A percentile compares a stretch with the other conserved stretches of the same genome.
phyloP scores from a whole-genome alignment of 2,329 filamentous ascomycete genomes.

The Colletotrichum eleusines region DNA sequence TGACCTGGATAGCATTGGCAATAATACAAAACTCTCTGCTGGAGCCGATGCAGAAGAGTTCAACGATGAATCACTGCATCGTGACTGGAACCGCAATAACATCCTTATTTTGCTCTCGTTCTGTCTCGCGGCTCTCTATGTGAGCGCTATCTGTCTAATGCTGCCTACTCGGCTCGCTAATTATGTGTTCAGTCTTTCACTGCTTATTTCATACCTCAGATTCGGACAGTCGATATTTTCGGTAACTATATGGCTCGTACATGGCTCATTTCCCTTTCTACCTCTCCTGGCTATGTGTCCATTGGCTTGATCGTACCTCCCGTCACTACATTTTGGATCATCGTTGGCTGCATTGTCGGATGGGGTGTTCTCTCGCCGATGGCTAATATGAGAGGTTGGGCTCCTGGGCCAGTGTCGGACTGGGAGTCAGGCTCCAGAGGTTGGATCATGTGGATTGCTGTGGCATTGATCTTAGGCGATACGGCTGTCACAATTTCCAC shows the following conservation, averaged over 20 bases:
- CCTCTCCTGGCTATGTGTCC: conserved; percentile 8
- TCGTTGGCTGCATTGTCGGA: conserved; percentile 4
- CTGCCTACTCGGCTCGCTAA: not conserved
- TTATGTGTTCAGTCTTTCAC: not conserved
- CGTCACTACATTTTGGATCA: conserved; percentile 1
- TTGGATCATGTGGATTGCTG: conserved; percentile 14
- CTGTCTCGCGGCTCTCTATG: conserved; percentile 12
- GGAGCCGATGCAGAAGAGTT: not conserved
- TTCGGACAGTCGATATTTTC: conserved; percentile 8
- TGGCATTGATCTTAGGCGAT: conserved; percentile 13
- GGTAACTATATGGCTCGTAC: conserved; percentile 4
- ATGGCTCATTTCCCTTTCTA: conserved; percentile 10
- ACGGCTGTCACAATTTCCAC: conserved; percentile 10
- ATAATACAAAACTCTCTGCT: not conserved
- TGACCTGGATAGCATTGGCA: not conserved
- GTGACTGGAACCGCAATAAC: conserved; percentile 2
- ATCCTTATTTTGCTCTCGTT: conserved; percentile 3
- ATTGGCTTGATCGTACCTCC: conserved; percentile 18
- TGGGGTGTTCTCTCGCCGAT: conserved; percentile 10
- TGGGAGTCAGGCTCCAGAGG: conserved; percentile 18
- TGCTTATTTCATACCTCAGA: conserved; percentile 10
- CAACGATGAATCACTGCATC: not conserved
- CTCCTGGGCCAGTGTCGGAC: conserved; percentile 10
- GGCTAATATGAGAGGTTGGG: not conserved
- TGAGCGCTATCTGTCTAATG: not conserved